Conservation (phyloP, 306 rosid species). For the Quercus suber region DNA sequence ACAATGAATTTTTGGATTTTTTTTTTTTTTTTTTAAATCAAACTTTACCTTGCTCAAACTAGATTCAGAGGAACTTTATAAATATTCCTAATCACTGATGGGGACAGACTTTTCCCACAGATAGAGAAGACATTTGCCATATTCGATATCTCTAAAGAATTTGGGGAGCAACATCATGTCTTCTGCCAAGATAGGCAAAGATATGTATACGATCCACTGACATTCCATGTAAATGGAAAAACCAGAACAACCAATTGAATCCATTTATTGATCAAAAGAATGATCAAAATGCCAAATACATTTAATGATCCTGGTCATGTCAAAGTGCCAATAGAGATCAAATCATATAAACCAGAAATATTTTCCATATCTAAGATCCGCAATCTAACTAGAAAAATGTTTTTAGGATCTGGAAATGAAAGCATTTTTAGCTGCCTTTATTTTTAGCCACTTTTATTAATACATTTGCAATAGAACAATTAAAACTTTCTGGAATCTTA, state of each 20-base stretch:
- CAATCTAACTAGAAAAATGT: too few species aligned
- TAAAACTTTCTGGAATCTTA: too few species aligned
- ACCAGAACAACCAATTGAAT: background rate
- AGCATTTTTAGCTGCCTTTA: too few species aligned
- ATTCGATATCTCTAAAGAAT: background rate
- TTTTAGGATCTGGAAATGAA: too few species aligned
- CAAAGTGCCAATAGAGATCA: background rate
- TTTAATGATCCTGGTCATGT: background rate
- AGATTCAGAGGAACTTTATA: background rate
- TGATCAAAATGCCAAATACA: background rate
- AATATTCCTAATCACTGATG: background rate
- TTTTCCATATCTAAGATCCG: background rate
- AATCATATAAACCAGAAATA: background rate
- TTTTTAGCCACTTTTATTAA: too few species aligned
- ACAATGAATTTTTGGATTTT: background rate
- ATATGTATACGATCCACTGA: background rate
- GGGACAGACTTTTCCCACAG: background rate
- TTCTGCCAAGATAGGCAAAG: background rate
- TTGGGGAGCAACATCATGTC: background rate
- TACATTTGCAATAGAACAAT: too few species aligned
- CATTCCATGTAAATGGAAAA: background rate
- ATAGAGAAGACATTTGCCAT: background rate
- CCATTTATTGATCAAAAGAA: background rate
- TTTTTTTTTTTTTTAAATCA: background rate
- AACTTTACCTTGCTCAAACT: background rate